phyloP scores from a whole-genome alignment of 2,329 filamentous ascomycete species.

The Graphium sp. region DNA sequence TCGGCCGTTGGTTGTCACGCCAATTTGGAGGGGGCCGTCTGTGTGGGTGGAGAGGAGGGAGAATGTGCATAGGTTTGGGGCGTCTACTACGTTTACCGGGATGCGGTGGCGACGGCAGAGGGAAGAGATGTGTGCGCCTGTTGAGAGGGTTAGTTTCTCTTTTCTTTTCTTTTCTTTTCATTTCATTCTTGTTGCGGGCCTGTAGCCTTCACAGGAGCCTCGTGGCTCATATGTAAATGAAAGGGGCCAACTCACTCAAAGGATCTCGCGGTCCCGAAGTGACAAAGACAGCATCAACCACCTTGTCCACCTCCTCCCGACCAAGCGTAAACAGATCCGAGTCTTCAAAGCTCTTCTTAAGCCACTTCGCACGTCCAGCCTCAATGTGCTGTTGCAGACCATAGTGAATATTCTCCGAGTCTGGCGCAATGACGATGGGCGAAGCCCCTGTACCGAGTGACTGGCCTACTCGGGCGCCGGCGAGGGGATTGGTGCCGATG shows the following conservation, averaged over 20 bases:
- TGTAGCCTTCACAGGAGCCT: too few relatives aligned
- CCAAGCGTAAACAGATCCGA: constrained; percentile 59
- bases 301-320: constrained; percentile 55
- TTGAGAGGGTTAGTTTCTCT: constrained; percentile 4
- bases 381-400: constrained; percentile 47
- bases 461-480: constrained; percentile 66
- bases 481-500: constrained; percentile 71
- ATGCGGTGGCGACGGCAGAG: constrained; percentile 69
- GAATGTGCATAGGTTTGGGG: constrained; percentile 75
- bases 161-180: background rate
- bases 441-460: constrained; percentile 68
- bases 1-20: constrained; percentile 86
- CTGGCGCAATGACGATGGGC: constrained; percentile 63
- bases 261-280: constrained; percentile 37
- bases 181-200: constrained; percentile 1
- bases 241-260: constrained; percentile 13
- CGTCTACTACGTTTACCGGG: constrained; percentile 83
- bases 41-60: constrained; percentile 75
- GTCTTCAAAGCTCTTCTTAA: constrained; percentile 49
- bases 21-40: constrained; percentile 85
- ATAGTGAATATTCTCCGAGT: constrained; percentile 39
- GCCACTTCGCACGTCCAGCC: constrained; percentile 47
- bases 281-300: constrained; percentile 89
- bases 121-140: constrained; percentile 50
- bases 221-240: too few relatives aligned